Evolutionary conservation across 176 grass and related monocot species (phyloP).

Genomic region (Aegilops bicornis): DNA sequence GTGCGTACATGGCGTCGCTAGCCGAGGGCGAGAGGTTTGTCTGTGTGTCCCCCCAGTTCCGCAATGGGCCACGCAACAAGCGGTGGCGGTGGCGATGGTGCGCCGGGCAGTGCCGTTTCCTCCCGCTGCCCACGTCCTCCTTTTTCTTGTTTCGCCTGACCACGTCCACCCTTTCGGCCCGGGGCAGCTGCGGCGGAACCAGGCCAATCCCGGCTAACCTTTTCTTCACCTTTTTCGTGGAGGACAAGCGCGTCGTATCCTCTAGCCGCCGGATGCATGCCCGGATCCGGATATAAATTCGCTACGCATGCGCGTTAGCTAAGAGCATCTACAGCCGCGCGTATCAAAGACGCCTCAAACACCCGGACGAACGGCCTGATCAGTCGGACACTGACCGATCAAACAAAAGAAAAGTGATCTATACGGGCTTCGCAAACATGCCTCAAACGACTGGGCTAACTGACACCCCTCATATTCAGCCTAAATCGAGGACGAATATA

Average conservation of each 20-base stretch:
- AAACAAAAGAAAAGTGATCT: too few relatives aligned
- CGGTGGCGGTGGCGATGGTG: not conserved
- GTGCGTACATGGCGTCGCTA: not conserved
- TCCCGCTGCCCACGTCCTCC: not conserved
- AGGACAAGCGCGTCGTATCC: not conserved
- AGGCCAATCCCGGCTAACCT: not conserved
- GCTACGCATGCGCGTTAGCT: not conserved
- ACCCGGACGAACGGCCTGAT: too few relatives aligned
- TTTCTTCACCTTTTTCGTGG: not conserved
- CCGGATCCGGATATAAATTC: not conserved
- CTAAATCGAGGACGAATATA: too few relatives aligned
- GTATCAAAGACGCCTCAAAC: too few relatives aligned
- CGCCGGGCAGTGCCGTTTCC: not conserved
- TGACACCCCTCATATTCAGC: too few relatives aligned
- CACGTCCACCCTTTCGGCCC: not conserved
- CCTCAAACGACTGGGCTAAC: too few relatives aligned
- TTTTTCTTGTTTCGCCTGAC: too few relatives aligned
- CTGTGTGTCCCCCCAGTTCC: not conserved
- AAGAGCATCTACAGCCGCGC: too few relatives aligned
- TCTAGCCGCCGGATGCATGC: not conserved
- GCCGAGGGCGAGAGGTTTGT: not conserved
- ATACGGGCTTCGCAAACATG: too few relatives aligned
- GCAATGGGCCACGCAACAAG: not conserved
- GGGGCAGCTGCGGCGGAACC: not conserved
- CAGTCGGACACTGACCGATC: too few relatives aligned